Evolutionary conservation across 306 rosid genomes (phyloP), one percentile per base, ranked within the genome.

Genomic region (Prunus campanulata): DNA sequence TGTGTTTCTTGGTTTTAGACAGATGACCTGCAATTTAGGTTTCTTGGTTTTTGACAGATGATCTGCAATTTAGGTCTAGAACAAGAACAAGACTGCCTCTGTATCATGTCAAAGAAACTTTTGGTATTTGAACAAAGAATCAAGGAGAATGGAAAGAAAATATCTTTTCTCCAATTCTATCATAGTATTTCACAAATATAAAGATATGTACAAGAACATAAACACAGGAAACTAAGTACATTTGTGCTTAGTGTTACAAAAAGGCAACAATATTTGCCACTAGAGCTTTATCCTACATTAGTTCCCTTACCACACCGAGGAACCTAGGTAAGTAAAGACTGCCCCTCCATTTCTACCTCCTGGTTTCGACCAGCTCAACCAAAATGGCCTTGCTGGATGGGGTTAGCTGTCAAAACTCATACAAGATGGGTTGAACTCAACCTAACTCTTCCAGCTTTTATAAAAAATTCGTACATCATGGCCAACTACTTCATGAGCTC

Each of bases 141-240:
- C 52, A 19, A 55, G 29, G 62, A 55, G 61, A 55, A 55, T 3
- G 61, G 3, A 3, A 59, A 32, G 52, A 59, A 59, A 59, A 59
- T 2, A 65, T 65, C 48, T 75, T 77, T 66, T 81, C 80, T 75
- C 80, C 87, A 85, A 83, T 42, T 82, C 81, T 81, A 35, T 69
- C 69, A 60, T 78, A 71, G 84, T 70, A 82, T 82, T 81, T 85
- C 88, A 87, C 88, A 89, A 74, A 75, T 75, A 70, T 72, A 77
- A 71, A 74, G 65, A 78, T 77, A 83, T 90, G 78, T 83, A 88
- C 92, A 90, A 61, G 85, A 77, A 85, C 57, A 65, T 6, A 25
- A 16, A 85, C 46, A 79, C 71, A 75, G 77, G 85, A 86, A 82
- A 86, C 89, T 71, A 85, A 79, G 80, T 66, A 84, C 85, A 87